Conservation (phyloP, 352 stramenopile species). For the Blastocystis sp. region DNA sequence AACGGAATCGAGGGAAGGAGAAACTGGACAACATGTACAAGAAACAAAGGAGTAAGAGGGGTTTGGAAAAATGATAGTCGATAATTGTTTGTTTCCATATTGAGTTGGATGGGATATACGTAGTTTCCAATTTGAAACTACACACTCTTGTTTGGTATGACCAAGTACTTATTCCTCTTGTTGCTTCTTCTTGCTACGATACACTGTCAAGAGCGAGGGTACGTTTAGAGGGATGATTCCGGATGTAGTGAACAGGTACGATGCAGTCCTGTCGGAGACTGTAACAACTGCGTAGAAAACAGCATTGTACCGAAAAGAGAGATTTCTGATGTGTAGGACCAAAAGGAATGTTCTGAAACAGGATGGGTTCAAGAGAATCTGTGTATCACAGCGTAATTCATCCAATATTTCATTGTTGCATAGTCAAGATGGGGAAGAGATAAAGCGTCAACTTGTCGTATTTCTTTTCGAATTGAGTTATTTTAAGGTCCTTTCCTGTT, state of each 20-base stretch:
- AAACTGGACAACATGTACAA: background rate
- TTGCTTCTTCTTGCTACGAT: background rate
- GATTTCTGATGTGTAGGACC: background rate
- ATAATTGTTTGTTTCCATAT: background rate
- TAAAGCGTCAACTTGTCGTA: background rate
- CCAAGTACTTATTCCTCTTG: background rate
- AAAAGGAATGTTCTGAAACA: background rate
- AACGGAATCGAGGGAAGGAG: background rate
- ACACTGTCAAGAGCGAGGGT: background rate
- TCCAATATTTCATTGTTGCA: background rate
- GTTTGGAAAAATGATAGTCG: background rate
- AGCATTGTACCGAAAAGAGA: background rate
- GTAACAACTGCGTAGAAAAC: background rate
- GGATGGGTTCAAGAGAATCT: slow-evolving; percentile 28
- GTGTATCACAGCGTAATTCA: background rate
- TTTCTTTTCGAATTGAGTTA: background rate
- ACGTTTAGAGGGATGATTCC: background rate
- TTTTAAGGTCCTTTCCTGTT: background rate
- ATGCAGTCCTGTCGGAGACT: background rate
- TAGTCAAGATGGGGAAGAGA: background rate
- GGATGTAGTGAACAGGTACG: background rate
- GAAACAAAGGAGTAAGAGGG: background rate
- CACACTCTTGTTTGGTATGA: background rate
- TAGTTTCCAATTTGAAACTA: background rate
- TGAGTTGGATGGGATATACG: background rate